Base-by-base conservation (phyloP, 176 grass and related monocot species). In the Otatea glauca region DNA sequence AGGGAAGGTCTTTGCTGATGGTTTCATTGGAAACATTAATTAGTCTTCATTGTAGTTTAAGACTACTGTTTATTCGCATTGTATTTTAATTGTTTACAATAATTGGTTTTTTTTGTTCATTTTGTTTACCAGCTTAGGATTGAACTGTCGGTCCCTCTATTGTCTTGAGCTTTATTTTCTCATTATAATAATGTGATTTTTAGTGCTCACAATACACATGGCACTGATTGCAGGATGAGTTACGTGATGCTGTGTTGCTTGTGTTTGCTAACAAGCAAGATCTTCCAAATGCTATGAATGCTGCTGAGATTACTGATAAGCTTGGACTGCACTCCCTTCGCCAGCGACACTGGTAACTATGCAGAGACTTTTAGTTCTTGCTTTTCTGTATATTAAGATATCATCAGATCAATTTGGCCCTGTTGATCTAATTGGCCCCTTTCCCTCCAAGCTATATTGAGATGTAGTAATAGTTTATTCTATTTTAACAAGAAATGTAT, bases 251-350 rank as follows among this genome's bases (percentile, higher is more conserved):
- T 51, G 90, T 92, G 17, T 65, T 92, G 79, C 90, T 92, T 80
- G 90, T 92, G 11, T 92, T 92, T 81, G 90, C 90, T 16, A 92
- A 92, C 84, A 92, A 92, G 87, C 90, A 92, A 92, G 90, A 92
- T 92, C 90, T 92, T 83, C 90, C 90, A 32, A 92, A 92, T 76
- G 90, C 90, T 58, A 92, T 92, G 90, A 89, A 92, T 53, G 90
- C 90, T 20, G 90, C 90, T 67, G 87, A 89, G 55, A 92, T 92
- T 34, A 92, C 90, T 75, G 90, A 92, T 83, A 92, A 92, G 64
- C 90, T 92, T 76, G 90, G 90, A n/a, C 80, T 92, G 79, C 90
- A 92, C 75, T 92, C 90, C 23, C 87, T 92, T 70, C 90, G 90
- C 27, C 90, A 92, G 87, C 86, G 90, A 59, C 90, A 92, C 80